Evolutionary conservation across 2,329 filamentous ascomycete species (phyloP).

Genomic region (Talaromyces sp.): DNA sequence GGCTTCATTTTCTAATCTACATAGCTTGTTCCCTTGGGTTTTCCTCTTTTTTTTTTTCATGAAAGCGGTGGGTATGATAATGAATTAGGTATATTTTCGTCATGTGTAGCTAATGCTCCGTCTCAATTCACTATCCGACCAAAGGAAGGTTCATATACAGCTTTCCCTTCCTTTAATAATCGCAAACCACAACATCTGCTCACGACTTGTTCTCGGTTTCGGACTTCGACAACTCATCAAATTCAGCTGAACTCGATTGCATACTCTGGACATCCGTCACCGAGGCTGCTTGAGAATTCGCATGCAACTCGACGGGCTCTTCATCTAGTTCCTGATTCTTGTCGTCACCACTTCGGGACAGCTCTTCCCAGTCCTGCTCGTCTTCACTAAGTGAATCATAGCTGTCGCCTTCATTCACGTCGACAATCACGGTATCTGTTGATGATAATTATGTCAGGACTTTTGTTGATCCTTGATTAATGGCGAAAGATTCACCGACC

Average conservation of each 20-base stretch:
- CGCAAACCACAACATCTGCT: not conserved
- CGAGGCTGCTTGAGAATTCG: constrained; percentile 25
- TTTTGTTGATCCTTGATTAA: constrained; percentile 33
- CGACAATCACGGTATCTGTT: constrained; percentile 15
- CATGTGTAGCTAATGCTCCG: not conserved
- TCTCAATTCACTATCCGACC: not conserved
- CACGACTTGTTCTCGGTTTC: constrained; percentile 12
- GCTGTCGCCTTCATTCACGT: constrained; percentile 4
- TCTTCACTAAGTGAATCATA: constrained; percentile 30
- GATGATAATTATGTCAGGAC: not conserved
- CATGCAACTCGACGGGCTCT: constrained; percentile 31
- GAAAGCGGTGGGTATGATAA: not conserved
- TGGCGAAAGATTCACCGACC: constrained; percentile 37
- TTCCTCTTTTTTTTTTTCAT: not conserved
- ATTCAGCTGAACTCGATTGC: constrained; percentile 32
- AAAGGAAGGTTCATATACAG: not conserved
- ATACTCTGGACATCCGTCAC: constrained; percentile 33
- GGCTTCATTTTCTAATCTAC: not conserved
- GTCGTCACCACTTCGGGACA: constrained; percentile 30
- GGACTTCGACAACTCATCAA: constrained; percentile 24
- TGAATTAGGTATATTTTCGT: not conserved
- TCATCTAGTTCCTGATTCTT: constrained; percentile 29
- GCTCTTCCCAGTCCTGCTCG: constrained; percentile 41
- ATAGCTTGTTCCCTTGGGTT: no score
- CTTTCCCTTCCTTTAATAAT: not conserved